Evolutionary conservation across 2,329 filamentous ascomycete species (phyloP), one percentile per base, ranked within the genome.

Genomic region (Botrytis elliptica): DNA sequence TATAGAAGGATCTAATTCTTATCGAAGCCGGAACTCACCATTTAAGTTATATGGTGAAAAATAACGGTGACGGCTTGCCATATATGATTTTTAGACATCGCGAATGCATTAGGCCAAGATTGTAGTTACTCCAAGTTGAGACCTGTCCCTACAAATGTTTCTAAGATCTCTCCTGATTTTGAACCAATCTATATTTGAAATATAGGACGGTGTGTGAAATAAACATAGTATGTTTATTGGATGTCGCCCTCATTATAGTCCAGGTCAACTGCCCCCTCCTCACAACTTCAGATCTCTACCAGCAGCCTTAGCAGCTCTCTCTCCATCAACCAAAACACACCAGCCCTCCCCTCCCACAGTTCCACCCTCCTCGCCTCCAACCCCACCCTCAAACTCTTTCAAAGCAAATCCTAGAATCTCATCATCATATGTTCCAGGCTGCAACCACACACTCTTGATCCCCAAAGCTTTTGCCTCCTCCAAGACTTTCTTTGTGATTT

Each of bases 281-380:
- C 57, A 79, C 75, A 80, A 62, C 72, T 80, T 79, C 25, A 77
- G 70, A 29, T 74, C 73, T 72, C 75, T 90, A 44, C 87, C 89
- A 29, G 85, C 88, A 57, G 82, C 85, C 79, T 84, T 85, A 78
- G 92, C 78, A 1, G 88, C 90, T 80, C 82, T 84, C 77, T 95
- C 92, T 0, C 94, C 94, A 82, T 97, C 93, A 18, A 97, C 93
- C 63, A 97, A 85, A 38, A 97, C 92, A 83, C 94, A 97, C 92
- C 93, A 97, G 0, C 94, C 94, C 79, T 95, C 92, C 68, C 84
- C 83, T 12, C 92, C 92, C 42, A 83, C 80, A 40, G 91, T 90
- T 42, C 90, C 89, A 0, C 65, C 66, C n/a, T 60, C 71, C 55
- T 91, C 85, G 10, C 87, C 90, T 75, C 86, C 89, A 60, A 93